phyloP scores from a whole-genome alignment of 2,329 filamentous ascomycete species.

The Tolypocladium inflatum region DNA sequence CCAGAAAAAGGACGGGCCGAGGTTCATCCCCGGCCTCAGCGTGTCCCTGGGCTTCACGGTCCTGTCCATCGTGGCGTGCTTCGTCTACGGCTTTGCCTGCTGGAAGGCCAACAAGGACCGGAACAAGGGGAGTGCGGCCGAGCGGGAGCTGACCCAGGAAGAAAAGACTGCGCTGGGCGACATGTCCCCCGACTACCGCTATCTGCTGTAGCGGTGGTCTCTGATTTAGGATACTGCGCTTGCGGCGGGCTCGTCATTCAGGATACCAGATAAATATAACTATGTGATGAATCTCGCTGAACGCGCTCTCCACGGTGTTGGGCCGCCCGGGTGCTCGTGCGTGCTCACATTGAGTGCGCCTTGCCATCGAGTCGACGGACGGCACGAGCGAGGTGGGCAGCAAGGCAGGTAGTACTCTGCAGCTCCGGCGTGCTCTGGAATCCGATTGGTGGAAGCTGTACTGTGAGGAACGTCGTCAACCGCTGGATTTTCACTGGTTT shows the following conservation, averaged over 20 bases:
- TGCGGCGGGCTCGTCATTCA: background rate
- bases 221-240: background rate
- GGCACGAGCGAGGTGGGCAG: no score
- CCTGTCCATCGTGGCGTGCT: constrained; percentile 53
- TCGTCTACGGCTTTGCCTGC: constrained; percentile 50
- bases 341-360: no score
- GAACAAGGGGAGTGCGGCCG: constrained; percentile 35
- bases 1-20: constrained; percentile 54
- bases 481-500: no score
- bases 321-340: no score
- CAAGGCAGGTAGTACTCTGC: no score
- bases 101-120: constrained; percentile 51
- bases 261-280: background rate
- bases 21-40: constrained; percentile 63
- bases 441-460: no score
- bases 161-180: constrained; percentile 55
- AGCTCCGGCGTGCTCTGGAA: no score
- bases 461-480: no score
- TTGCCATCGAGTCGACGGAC: no score
- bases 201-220: constrained; percentile 35
- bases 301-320: no score
- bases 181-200: constrained; percentile 49
- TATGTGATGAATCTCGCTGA: no score
- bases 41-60: constrained; percentile 69
- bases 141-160: constrained; percentile 41